Conservation (phyloP, 2,329 filamentous ascomycete species). For the Sarocladium strictum region DNA sequence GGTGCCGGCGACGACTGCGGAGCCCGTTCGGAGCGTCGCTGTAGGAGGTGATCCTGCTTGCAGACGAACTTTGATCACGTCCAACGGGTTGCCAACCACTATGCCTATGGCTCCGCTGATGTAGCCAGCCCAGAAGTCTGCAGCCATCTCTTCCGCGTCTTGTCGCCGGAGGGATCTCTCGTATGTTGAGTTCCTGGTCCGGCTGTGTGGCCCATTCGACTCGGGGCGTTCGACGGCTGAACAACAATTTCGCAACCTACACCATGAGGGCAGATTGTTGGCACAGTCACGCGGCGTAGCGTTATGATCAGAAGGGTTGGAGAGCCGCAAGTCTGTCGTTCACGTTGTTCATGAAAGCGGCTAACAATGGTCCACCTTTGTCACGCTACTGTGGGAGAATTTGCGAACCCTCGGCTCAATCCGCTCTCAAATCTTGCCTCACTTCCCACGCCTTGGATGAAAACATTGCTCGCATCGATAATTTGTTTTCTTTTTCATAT, state of each 20-base stretch:
- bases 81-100: conserved; percentile 80
- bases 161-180: neutral
- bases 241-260: no score
- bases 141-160: conserved; percentile 52
- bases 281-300: no score
- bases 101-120: conserved; percentile 81
- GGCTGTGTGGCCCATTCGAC: no score
- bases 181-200: neutral
- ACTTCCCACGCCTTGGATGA: no score
- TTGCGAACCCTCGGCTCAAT: neutral
- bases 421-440: no score
- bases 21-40: conserved; percentile 16
- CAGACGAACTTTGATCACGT: conserved; percentile 58
- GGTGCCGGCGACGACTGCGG: conserved; percentile 54
- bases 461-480: no score
- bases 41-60: conserved; percentile 49
- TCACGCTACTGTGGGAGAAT: neutral
- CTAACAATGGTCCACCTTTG: neutral
- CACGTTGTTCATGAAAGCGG: neutral
- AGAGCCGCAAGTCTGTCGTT: no score
- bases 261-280: no score
- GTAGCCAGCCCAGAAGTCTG: conserved; percentile 93
- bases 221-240: no score
- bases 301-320: no score
- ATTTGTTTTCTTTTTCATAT: no score